Percentiles rank a stretch among this genome's conserved stretches.
Evolutionary conservation across 2,329 filamentous ascomycete species (phyloP).

Genomic region (Pestalotiopsis sp.): DNA sequence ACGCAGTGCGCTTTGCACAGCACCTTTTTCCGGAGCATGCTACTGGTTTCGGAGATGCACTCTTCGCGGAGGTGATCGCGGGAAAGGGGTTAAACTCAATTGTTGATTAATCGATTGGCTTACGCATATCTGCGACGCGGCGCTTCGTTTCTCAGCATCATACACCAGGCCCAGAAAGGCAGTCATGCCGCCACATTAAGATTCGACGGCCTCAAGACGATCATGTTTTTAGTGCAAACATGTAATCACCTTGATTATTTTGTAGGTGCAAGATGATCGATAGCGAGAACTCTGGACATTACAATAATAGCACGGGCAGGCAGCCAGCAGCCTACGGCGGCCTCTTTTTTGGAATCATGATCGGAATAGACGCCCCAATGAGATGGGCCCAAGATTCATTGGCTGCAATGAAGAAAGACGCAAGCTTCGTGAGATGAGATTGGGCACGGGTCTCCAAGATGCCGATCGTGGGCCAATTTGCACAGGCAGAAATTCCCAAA

Average conservation of each 20-base stretch:
- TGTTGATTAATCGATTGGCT: background rate
- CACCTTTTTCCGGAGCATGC: background rate
- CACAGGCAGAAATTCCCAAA: background rate
- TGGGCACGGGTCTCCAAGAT: background rate
- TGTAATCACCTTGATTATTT: background rate
- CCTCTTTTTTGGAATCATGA: background rate
- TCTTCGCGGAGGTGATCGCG: background rate
- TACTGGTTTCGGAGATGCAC: background rate
- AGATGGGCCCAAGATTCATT: background rate
- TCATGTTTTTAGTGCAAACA: background rate
- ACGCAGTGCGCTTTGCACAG: background rate
- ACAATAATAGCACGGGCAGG: background rate
- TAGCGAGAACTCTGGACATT: background rate
- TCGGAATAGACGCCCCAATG: background rate
- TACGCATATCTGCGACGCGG: background rate
- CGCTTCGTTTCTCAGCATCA: background rate
- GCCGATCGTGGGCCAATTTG: background rate
- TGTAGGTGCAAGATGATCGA: background rate
- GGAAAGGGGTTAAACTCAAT: conserved; percentile 4
- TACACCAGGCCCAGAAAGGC: background rate
- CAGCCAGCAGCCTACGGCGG: too few relatives aligned
- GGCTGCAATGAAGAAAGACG: background rate
- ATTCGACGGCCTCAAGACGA: background rate
- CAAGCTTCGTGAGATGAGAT: background rate
- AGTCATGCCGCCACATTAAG: background rate